A percentile compares a stretch with the other conserved stretches of the same genome.
Conservation (phyloP, 768 basidiomycete species). For the Rhizopogon roseolus region DNA sequence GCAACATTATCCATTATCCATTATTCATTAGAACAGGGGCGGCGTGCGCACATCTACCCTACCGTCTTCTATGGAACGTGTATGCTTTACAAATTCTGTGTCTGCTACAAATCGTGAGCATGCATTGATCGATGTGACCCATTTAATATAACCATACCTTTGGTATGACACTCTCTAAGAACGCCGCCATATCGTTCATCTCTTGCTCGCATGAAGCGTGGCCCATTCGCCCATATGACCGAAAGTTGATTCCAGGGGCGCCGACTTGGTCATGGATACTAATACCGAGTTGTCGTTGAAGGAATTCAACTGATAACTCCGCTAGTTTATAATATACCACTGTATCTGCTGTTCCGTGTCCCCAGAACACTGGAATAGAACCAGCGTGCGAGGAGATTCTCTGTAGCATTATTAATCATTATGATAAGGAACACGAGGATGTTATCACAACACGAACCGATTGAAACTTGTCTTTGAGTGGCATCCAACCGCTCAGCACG, state of each 20-base stretch:
- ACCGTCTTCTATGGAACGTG: too few relatives aligned
- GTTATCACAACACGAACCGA: slow-evolving; percentile 18
- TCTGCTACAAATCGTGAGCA: background rate
- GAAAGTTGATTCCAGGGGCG: background rate
- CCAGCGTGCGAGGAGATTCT: slow-evolving; percentile 31
- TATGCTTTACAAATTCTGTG: background rate
- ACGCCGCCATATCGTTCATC: slow-evolving; percentile 11
- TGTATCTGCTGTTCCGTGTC: slow-evolving; percentile 14
- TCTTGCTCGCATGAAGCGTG: slow-evolving; percentile 12
- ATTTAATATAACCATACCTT: background rate
- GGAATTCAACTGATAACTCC: slow-evolving; percentile 10
- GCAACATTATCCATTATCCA: background rate
- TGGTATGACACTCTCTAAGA: slow-evolving; percentile 14
- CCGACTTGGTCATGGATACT: background rate
- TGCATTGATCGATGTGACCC: background rate
- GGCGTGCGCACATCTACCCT: background rate
- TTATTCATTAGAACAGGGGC: background rate
- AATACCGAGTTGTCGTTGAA: slow-evolving; percentile 12
- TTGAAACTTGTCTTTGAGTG: slow-evolving; percentile 37
- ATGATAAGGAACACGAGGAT: background rate
- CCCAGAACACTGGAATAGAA: slow-evolving; percentile 17
- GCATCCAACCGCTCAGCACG: slow-evolving; percentile 40
- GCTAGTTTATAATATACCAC: slow-evolving; percentile 10
- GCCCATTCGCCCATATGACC: slow-evolving; percentile 3
- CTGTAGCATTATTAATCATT: slow-evolving; percentile 27